phyloP scores from a whole-genome alignment of 2,329 filamentous ascomycete genomes.

The Monosporascus sp. region DNA sequence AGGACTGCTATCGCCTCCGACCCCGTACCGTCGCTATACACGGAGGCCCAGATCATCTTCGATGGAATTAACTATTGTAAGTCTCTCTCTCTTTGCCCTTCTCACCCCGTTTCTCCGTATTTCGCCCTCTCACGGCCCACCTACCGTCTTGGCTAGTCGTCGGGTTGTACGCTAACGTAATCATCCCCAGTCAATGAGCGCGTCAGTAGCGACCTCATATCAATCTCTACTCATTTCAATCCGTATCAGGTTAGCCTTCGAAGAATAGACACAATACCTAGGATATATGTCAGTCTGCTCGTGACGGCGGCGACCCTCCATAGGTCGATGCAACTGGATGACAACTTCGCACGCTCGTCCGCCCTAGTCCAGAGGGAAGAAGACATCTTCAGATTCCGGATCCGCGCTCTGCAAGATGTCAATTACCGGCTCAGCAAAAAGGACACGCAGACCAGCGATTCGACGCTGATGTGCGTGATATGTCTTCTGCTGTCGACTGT shows the following conservation, averaged over 20 bases:
- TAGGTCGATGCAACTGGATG: constrained; percentile 7
- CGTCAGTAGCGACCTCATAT: constrained; percentile 9
- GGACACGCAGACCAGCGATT: constrained; percentile 11
- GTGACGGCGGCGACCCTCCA: constrained; percentile 9
- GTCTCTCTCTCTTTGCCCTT: not conserved
- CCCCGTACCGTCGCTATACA: constrained; percentile 6
- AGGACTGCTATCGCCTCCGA: constrained; percentile 1
- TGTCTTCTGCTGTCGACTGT: constrained; percentile 12
- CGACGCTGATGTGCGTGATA: constrained; percentile 13
- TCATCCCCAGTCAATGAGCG: constrained; percentile 7
- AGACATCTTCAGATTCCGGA: constrained; percentile 8
- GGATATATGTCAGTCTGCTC: constrained; percentile 10
- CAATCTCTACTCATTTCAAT: constrained; percentile 9
- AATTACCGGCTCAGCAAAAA: constrained; percentile 7
- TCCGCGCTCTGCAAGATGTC: constrained; percentile 9
- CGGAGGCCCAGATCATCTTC: constrained; percentile 10
- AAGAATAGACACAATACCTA: constrained; percentile 6
- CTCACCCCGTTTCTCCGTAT: not conserved
- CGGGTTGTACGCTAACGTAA: not conserved
- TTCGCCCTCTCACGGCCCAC: not conserved
- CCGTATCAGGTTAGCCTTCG: constrained; percentile 8
- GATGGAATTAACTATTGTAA: constrained; percentile 11
- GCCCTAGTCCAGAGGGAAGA: constrained; percentile 4
- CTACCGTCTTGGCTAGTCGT: too few relatives aligned
- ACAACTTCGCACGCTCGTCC: constrained; percentile 1